Base-by-base conservation (phyloP, 352 stramenopile species). In the Phytophthora macrochlamydospora region DNA sequence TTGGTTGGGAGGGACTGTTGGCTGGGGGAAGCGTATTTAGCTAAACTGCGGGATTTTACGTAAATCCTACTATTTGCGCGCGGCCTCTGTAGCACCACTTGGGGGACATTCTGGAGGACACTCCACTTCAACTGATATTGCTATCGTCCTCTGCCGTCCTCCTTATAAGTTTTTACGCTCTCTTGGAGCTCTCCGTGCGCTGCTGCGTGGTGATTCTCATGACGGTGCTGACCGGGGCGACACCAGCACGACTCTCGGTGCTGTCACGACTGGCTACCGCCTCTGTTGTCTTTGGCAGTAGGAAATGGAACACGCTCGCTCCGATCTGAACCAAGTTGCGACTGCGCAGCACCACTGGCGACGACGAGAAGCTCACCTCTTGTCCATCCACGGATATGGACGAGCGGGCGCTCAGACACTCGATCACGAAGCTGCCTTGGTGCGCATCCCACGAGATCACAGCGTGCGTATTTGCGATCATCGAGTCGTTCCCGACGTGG, bases 351-450 rank as follows among this genome's bases (percentile, higher is more conserved):
- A 51, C 31, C 14, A 79, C 40, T 11, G 86, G 86, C 2, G 71
- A 50, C 12, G 76, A 87, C 1, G 78, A 76, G 42, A 85, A 85
- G 32, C 58, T 56, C 33, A 94, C 65, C 33, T 77, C 70, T 2
- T 58, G 73, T 8, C 85, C 86, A 40, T 96, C 92, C n/a, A 96
- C 86, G 0, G 73, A 81, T 46, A 96, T 78, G 2, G 77, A 59
- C 24, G 72, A 73, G 8, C 57, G 68, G 13, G 76, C 57, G 44
- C 78, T 93, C 51, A 96, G 51, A 48, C 86, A 93, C 57, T 90
- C 73, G 52, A 94, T 83, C 45, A 78, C 81, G 55, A 94, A 96
- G 44, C 59, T 74, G 24, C 71, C 60, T 7, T 51, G 45, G 7
- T 38, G 40, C 24, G 71, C 63, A 30, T 91, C 73, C 88, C 88